Evolutionary conservation across 75 land plant species (phyloP).

Genomic region (Larix kaempferi): DNA sequence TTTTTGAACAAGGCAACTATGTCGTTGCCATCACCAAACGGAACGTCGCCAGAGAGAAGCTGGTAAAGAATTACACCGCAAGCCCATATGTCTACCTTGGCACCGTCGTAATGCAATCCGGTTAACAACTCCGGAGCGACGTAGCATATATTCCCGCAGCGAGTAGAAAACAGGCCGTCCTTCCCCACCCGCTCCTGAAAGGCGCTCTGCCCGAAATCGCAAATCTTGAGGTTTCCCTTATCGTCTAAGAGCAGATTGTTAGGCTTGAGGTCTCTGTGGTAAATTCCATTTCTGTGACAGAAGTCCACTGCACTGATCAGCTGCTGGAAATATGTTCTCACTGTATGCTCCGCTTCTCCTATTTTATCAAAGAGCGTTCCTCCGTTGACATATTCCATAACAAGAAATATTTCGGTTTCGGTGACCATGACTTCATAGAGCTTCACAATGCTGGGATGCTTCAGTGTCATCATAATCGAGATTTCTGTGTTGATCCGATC

Average conservation of each 20-base stretch:
- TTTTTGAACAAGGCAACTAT: no score
- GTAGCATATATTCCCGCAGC: background rate
- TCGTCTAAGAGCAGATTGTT: background rate
- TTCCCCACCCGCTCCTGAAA: background rate
- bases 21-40: no score
- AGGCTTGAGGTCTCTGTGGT: background rate
- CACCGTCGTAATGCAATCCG: background rate
- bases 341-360: background rate
- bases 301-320: background rate
- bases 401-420: no score
- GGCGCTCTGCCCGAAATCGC: background rate
- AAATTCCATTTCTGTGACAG: background rate
- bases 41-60: background rate
- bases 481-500: no score
- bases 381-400: no score
- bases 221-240: background rate
- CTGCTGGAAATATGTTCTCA: background rate
- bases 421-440: no score
- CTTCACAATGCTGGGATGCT: no score
- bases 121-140: background rate
- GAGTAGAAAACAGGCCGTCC: background rate
- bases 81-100: background rate
- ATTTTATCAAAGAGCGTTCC: no score
- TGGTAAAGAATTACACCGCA: background rate
- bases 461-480: no score